These are phyloP conservation scores for Hypomontagnella submonticulosa DNA, from an alignment of 495 filamentous ascomycete species.

Conservation along the genomic window DNA sequence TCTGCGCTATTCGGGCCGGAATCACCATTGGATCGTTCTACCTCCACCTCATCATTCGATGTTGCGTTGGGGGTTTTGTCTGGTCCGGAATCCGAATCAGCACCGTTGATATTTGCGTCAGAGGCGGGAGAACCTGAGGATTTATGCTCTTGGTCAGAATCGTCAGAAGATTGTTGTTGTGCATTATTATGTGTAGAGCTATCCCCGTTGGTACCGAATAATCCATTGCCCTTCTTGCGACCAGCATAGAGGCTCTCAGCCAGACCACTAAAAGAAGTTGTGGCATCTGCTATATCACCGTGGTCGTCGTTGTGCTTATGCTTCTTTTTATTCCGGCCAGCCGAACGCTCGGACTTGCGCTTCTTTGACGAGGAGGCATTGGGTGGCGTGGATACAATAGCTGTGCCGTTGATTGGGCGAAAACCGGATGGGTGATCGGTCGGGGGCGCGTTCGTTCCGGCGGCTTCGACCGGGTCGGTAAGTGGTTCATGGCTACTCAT, in stretches of 20 bases:
- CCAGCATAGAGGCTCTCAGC: constrained; percentile 36
- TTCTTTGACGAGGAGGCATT: constrained; percentile 18
- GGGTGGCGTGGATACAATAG: background rate
- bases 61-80: background rate
- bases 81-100: background rate
- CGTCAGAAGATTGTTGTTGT: background rate
- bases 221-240: constrained; percentile 14
- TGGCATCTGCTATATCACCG: background rate
- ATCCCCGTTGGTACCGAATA: background rate
- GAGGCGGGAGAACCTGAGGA: background rate
- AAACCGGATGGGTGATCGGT: background rate
- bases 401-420: background rate
- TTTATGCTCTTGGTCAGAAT: background rate
- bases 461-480: constrained; percentile 1
- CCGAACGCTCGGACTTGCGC: constrained; percentile 11
- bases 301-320: constrained; percentile 22
- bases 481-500: constrained; percentile 11
- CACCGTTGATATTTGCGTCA: background rate
- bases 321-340: constrained; percentile 28
- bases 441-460: background rate
- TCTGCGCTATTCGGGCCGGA: background rate
- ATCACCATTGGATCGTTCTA: background rate
- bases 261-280: constrained; percentile 30
- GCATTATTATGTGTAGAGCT: background rate
- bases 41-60: constrained; percentile 14